These are phyloP conservation scores for Podila clonocystis DNA, from an alignment of 192 early-diverging fungal species.

Conservation along the genomic window DNA sequence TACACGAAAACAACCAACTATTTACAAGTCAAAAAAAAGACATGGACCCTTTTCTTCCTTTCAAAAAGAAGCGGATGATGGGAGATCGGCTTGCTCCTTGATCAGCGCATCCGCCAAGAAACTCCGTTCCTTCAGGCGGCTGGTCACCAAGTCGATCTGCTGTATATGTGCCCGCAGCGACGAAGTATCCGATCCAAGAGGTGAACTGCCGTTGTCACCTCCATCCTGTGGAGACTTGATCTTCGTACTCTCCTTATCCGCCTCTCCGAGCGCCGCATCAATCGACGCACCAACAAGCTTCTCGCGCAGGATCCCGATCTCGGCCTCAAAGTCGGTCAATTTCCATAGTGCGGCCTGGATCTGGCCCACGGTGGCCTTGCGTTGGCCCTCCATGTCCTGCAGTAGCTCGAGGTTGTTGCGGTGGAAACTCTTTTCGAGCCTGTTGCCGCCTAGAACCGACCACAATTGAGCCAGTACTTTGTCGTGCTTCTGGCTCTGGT, in stretches of 20 bases:
- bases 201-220: not conserved
- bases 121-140: constrained; percentile 32
- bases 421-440: constrained; percentile 30
- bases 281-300: constrained; percentile 49
- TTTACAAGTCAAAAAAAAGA: too few species aligned
- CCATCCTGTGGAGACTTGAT: not conserved
- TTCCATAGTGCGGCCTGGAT: constrained; percentile 53
- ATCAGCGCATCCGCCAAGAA: constrained; percentile 17
- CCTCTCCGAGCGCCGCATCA: not conserved
- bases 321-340: constrained; percentile 61
- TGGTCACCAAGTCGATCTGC: constrained; percentile 39
- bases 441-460: constrained; percentile 41
- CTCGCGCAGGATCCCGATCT: constrained; percentile 59
- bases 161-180: constrained; percentile 28
- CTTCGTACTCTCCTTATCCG: not conserved
- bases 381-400: constrained; percentile 47
- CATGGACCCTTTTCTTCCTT: not conserved
- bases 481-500: constrained; percentile 38
- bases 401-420: constrained; percentile 55
- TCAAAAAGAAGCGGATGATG: too few species aligned
- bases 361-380: constrained; percentile 50
- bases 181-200: not conserved
- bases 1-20: too few species aligned
- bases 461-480: constrained; percentile 49
- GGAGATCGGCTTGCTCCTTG: constrained; percentile 8